Percentiles rank a stretch among this genome's conserved stretches.
Evolutionary conservation across 129 eudicot genomes (phyloP).

Genomic region (Lactuca sativa): DNA sequence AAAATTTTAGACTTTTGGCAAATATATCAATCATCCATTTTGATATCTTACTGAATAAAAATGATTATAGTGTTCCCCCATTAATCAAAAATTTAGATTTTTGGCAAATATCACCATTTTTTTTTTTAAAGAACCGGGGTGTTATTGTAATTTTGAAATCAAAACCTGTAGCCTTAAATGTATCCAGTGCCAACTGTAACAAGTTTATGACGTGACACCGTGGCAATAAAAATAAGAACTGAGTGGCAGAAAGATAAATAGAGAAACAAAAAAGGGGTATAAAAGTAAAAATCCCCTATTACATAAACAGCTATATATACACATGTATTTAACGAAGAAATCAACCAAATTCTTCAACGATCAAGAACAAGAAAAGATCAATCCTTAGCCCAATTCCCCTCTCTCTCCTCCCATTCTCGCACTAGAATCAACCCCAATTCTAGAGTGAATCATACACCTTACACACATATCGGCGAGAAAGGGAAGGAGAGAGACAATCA

Average conservation of each 20-base stretch:
- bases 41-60: too few relatives aligned
- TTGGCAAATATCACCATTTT: too few relatives aligned
- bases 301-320: slow-evolving; percentile 16
- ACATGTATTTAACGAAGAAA: slow-evolving; percentile 19
- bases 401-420: slow-evolving; percentile 33
- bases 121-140: too few relatives aligned
- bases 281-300: slow-evolving; percentile 3
- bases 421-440: slow-evolving; percentile 30
- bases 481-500: slow-evolving; percentile 8
- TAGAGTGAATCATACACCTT: slow-evolving; percentile 20
- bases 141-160: neutral
- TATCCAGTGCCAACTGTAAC: slow-evolving; percentile 14
- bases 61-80: too few relatives aligned
- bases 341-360: slow-evolving; percentile 28
- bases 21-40: too few relatives aligned
- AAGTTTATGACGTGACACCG: neutral
- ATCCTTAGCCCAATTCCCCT: slow-evolving; percentile 7
- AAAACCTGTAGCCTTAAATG: neutral
- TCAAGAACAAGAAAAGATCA: neutral
- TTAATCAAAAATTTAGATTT: too few relatives aligned
- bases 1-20: too few relatives aligned
- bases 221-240: neutral
- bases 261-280: slow-evolving; percentile 8
- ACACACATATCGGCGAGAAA: slow-evolving; percentile 14
- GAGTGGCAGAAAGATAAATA: neutral